Evolutionary conservation across 1,284 basidiomycete species (phyloP), one percentile per base, ranked within the genome.

Genomic region (Phellopilus nigrolimitatus): DNA sequence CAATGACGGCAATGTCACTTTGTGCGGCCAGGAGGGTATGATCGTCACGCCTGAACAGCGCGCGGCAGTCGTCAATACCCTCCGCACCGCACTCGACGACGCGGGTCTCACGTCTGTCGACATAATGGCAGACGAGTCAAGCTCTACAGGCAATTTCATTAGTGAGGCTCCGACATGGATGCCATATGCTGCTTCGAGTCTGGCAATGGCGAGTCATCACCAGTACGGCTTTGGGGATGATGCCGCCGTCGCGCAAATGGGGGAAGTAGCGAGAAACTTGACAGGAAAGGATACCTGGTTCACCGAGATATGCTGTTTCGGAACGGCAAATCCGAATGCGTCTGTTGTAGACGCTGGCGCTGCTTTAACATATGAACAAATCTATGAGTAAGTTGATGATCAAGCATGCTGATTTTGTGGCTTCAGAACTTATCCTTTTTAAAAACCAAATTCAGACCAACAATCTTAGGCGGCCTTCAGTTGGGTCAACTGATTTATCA

Each of bases 11-110:
- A 37, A 54, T 19, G 49, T 39, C 12, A 55, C 57, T 1, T 55
- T 47, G n/a, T 66, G 64, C 47, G 59, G 62, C 13, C 64, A 66
- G 47, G 64, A 66, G 50, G 64, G 64, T 17, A 66, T 66, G 64
- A 54, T 60, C 38, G 63, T 64, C 40, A 60, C 58, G 13, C 60
- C 62, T 2, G 39, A 56, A 28, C 62, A 64, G 49, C 62, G 63
- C 38, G 62, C 61, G 9, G 47, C 59, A 12, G 60, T 64, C 24
- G 57, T 64, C 28, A 60, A 56, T 33, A 56, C 59, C 21, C 53
- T 64, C 3, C 57, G 60, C 10, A 37, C 56, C 3, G 57, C 61
- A 10, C 56, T 64, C 7, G 56, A 57, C 41, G 47, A 56, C 28
- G 55, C 60, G 13, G 53, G 51, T 10, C 53, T 60, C 3, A 48